Percentiles rank a stretch among this genome's conserved stretches.
These are phyloP conservation scores for Brettanomyces sp. DNA, from an alignment of 805 yeast genomes.

Conservation along the genomic window DNA sequence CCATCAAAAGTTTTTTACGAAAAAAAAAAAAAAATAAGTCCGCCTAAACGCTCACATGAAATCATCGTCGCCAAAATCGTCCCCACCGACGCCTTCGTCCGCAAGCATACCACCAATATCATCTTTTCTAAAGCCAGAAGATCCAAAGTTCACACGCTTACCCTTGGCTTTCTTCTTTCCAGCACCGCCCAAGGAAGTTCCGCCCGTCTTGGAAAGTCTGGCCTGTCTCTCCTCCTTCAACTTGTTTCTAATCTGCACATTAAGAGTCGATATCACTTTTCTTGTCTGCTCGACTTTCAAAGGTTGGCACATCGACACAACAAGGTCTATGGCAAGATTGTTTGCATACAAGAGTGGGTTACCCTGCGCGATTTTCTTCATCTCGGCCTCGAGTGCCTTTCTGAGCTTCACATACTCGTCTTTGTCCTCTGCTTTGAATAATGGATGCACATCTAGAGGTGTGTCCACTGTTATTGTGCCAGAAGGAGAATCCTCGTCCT, in stretches of 20 bases:
- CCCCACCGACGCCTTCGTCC: slow-evolving; percentile 12
- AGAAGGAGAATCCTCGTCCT: slow-evolving; percentile 30
- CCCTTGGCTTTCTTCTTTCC: slow-evolving; percentile 87
- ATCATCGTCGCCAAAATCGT: slow-evolving; percentile 71
- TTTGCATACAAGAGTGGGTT: slow-evolving; percentile 64
- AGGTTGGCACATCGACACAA: slow-evolving; percentile 78
- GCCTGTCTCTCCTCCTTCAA: slow-evolving; percentile 85
- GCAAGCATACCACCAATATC: slow-evolving; percentile 43
- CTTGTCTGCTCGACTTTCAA: slow-evolving; percentile 72
- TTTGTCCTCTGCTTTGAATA: slow-evolving; percentile 76
- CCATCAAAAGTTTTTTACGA: too few species aligned
- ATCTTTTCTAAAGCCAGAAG: slow-evolving; percentile 50
- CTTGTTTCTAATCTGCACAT: slow-evolving; percentile 74
- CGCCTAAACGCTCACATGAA: slow-evolving; percentile 46
- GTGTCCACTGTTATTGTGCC: slow-evolving; percentile 43
- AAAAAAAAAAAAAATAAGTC: too few species aligned
- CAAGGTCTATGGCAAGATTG: slow-evolving; percentile 70
- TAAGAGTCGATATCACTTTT: slow-evolving; percentile 78
- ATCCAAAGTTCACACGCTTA: slow-evolving; percentile 58
- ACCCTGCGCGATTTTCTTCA: slow-evolving; percentile 51
- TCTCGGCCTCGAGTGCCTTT: slow-evolving; percentile 55
- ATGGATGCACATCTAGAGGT: slow-evolving; percentile 66
- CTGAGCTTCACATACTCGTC: slow-evolving; percentile 71
- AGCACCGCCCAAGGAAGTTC: slow-evolving; percentile 85
- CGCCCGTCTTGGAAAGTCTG: slow-evolving; percentile 72